Evolutionary conservation across 2,329 filamentous ascomycete species (phyloP), one percentile per base, ranked within the genome.

Genomic region (Fusarium udum): DNA sequence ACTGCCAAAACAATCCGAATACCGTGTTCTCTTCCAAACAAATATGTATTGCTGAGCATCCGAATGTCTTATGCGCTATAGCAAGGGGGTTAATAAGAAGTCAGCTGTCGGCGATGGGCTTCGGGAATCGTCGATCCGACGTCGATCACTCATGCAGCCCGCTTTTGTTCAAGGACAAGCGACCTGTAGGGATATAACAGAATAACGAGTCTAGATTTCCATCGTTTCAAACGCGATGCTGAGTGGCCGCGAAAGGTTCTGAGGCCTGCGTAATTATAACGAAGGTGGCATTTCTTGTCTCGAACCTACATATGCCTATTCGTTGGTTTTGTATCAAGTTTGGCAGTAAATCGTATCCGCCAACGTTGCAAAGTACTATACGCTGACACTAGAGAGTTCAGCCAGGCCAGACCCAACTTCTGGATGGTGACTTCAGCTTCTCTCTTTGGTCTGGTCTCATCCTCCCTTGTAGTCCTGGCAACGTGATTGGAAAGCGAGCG

Each of bases 81-180:
- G 45, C 39, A 58, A 73, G 61, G 65, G 61, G 51, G 49, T 26
- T 28, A 45, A 22, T 34, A n/a, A 36, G 51, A 45, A 37, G 32
- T 42, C 34, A 45, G 58, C 58, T 55, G 66, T 67, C 67, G 58
- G 40, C 31, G 48, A 72, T 63, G 51, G 49, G 57, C 52, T 59
- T 72, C 72, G 71, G 71, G 71, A 74, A 72, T 72, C 72, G 72
- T 62, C 46, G 69, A 75, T 73, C 72, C 56, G 40, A 37, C 45
- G 72, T 73, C 61, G 72, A 75, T 75, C 72, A 71, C 46, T 61
- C 52, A 67, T 70, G 70, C 57, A 71, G 43, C 57, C 65, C 36
- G 49, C 51, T 64, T 69, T 60, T 60, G 56, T 36, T 61, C 46
- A 28, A 61, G 24, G 37, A 32, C 32, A 69, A 45, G 52, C 42